These are phyloP conservation scores for Mortierella antarctica DNA, from an alignment of 192 early-diverging fungal species.

Conservation along the genomic window DNA sequence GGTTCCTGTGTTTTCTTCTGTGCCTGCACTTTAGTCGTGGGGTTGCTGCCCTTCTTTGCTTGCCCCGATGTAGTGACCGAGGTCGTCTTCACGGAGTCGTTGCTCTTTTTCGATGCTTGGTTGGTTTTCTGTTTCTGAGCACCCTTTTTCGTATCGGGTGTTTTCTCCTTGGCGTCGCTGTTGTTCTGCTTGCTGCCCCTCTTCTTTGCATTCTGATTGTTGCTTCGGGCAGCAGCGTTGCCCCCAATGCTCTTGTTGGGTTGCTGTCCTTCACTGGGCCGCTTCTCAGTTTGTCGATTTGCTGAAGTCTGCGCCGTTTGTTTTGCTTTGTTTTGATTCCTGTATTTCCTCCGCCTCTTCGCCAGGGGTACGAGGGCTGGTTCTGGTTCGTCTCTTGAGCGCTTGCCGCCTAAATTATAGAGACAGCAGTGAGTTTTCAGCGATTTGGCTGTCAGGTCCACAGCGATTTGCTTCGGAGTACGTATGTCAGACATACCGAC, in stretches of 20 bases:
- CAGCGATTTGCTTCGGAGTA: not conserved
- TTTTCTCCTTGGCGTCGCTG: not conserved
- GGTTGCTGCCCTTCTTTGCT: too few species aligned
- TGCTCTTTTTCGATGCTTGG: too few species aligned
- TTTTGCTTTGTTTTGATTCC: not conserved
- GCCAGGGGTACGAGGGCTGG: not conserved
- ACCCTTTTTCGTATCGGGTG: not conserved
- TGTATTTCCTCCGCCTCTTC: not conserved
- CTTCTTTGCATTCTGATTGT: not conserved
- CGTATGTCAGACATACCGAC: slow-evolving; percentile 12
- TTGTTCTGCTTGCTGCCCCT: not conserved
- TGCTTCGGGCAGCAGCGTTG: not conserved
- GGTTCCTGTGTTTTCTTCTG: too few species aligned
- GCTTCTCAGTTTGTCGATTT: not conserved
- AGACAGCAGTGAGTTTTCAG: too few species aligned
- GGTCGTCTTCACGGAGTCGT: too few species aligned
- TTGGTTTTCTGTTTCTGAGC: too few species aligned
- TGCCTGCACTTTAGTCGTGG: too few species aligned
- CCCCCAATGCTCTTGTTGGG: not conserved
- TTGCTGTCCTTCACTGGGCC: not conserved
- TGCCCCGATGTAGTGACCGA: too few species aligned
- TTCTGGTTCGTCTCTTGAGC: slow-evolving; percentile 7
- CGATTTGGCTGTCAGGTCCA: not conserved
- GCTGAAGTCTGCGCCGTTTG: not conserved
- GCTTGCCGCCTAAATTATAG: slow-evolving; percentile 10